phyloP scores from a whole-genome alignment of 192 early-diverging fungal species.

The Chytriomyces sp. region DNA sequence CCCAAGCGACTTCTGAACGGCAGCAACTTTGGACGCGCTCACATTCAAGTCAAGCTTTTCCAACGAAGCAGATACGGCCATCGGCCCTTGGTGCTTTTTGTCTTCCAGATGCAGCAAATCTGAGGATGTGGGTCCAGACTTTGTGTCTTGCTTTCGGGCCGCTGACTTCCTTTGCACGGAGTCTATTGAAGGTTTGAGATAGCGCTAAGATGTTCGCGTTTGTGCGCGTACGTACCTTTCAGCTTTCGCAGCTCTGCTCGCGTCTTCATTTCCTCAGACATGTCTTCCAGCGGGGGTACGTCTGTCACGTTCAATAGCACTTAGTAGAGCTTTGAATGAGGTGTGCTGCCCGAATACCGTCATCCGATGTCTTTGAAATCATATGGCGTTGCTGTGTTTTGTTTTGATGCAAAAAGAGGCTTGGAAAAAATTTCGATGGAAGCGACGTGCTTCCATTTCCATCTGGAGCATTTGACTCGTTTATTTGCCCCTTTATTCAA shows the following conservation, averaged over 20 bases:
- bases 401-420: too few relatives aligned
- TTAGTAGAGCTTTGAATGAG: too few relatives aligned
- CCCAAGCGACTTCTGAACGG: not conserved
- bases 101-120: slow-evolving; percentile 1
- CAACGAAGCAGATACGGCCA: not conserved
- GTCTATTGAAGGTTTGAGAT: not conserved
- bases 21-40: not conserved
- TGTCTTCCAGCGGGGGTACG: slow-evolving; percentile 45
- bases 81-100: not conserved
- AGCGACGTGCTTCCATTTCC: too few relatives aligned
- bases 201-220: not conserved
- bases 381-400: too few relatives aligned
- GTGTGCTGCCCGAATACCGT: too few relatives aligned
- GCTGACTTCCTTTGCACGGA: not conserved
- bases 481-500: too few relatives aligned
- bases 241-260: not conserved
- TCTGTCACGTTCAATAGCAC: not conserved
- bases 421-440: too few relatives aligned
- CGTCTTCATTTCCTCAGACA: slow-evolving; percentile 28
- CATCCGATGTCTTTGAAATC: too few relatives aligned
- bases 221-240: not conserved
- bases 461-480: too few relatives aligned
- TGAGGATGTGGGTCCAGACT: not conserved
- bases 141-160: not conserved
- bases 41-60: not conserved